phyloP scores from a whole-genome alignment of 352 stramenopile genomes.

The Peronospora belbahrii region DNA sequence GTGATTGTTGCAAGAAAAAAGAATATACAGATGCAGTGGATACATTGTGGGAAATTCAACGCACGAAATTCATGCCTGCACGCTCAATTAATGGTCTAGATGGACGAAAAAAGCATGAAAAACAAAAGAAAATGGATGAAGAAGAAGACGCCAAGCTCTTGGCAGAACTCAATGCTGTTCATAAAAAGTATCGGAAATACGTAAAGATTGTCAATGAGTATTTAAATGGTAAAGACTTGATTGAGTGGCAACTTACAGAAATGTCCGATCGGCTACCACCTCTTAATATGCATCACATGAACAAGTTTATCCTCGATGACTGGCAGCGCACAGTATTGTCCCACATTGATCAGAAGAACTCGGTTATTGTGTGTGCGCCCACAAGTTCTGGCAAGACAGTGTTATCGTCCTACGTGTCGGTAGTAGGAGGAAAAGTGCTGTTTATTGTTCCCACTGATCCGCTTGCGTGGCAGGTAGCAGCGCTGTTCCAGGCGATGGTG shows the following conservation, averaged over 20 bases:
- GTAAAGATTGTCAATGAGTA: constrained; percentile 71
- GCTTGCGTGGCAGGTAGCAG: constrained; percentile 97
- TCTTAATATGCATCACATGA: constrained; percentile 88
- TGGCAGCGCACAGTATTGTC: constrained; percentile 95
- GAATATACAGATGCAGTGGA: constrained; percentile 80
- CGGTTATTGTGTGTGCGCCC: constrained; percentile 95
- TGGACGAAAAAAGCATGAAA: constrained; percentile 58
- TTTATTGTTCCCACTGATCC: constrained; percentile 94
- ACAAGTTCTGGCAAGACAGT: constrained; percentile 97
- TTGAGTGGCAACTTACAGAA: constrained; percentile 82
- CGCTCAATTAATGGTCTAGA: constrained; percentile 30
- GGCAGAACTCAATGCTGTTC: constrained; percentile 53
- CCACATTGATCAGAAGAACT: constrained; percentile 93
- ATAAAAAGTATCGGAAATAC: constrained; percentile 87
- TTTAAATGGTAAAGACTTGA: constrained; percentile 60
- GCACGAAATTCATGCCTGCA: constrained; percentile 49
- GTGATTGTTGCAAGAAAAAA: constrained; percentile 79
- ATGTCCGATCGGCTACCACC: constrained; percentile 81
- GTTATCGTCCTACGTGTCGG: constrained; percentile 77
- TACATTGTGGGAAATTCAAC: constrained; percentile 84
- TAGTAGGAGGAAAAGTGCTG: constrained; percentile 71
- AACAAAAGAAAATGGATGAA: constrained; percentile 65
- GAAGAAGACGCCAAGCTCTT: constrained; percentile 68
- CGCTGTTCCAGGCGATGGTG: constrained; percentile 97
- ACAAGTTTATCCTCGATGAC: constrained; percentile 92